phyloP scores from a whole-genome alignment of 2,329 filamentous ascomycete species.

The Sclerotinia subarctica region DNA sequence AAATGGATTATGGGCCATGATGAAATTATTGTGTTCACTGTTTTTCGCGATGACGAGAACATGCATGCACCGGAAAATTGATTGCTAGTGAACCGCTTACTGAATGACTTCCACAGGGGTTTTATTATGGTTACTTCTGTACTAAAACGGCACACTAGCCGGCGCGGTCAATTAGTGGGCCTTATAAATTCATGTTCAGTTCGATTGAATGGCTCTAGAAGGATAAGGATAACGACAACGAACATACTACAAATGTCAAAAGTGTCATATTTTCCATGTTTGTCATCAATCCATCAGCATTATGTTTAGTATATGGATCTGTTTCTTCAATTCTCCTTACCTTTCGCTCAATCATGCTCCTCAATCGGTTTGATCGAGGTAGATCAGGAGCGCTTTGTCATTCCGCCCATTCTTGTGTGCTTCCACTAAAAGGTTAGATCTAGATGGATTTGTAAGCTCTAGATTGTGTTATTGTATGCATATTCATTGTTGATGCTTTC shows the following conservation, averaged over 20 bases:
- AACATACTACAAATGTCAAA: background rate
- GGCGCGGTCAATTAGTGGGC: too few species aligned
- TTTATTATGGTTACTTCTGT: background rate
- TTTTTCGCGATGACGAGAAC: background rate
- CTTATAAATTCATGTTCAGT: background rate
- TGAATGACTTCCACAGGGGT: background rate
- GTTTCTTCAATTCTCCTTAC: background rate
- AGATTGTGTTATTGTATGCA: background rate
- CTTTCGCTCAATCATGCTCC: background rate
- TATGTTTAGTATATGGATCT: background rate
- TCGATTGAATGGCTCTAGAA: background rate
- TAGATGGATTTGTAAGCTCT: conserved; percentile 12
- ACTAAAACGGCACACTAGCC: background rate
- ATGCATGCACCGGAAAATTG: background rate
- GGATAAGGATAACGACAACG: background rate
- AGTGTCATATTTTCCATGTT: background rate
- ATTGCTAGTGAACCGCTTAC: background rate
- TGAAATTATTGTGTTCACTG: background rate
- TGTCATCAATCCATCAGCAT: conserved; percentile 9
- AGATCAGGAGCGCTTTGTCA: background rate
- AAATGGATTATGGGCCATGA: background rate
- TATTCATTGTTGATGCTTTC: conserved; percentile 6
- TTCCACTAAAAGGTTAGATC: conserved; percentile 1
- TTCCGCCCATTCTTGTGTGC: background rate
- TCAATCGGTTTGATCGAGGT: background rate